A percentile compares a stretch with the other conserved stretches of the same genome.
phyloP scores from a whole-genome alignment of 2,329 filamentous ascomycete species.

The Penicillium sp. region DNA sequence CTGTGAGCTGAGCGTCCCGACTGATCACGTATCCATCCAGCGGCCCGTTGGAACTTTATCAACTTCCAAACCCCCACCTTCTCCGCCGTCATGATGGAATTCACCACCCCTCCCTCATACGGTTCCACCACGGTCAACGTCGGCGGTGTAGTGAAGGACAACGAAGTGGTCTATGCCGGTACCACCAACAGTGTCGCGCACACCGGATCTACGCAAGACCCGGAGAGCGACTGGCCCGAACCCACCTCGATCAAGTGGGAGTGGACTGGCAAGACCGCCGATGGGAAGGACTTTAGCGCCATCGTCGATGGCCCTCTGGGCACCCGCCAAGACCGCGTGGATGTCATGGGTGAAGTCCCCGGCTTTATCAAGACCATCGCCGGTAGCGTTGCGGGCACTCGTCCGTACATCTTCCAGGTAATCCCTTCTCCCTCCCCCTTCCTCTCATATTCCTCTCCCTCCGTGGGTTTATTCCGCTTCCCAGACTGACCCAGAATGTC shows the following conservation, averaged over 20 bases:
- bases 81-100: conserved; percentile 93
- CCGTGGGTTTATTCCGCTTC: not conserved
- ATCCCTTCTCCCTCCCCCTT: conserved; percentile 19
- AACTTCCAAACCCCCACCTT: conserved; percentile 83
- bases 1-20: too few species aligned
- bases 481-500: not conserved
- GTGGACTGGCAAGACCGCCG: conserved; percentile 73
- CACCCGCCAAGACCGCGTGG: conserved; percentile 70
- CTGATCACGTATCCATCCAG: conserved; percentile 28
- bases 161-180: conserved; percentile 70
- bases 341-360: conserved; percentile 95
- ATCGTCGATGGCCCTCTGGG: conserved; percentile 64
- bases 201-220: conserved; percentile 62
- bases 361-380: conserved; percentile 94
- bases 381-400: conserved; percentile 78
- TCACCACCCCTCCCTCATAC: conserved; percentile 87
- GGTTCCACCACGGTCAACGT: conserved; percentile 78
- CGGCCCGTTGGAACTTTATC: conserved; percentile 86
- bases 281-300: conserved; percentile 66
- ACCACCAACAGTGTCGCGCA: conserved; percentile 62
- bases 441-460: not conserved
- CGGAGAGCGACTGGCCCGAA: conserved; percentile 81
- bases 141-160: conserved; percentile 74
- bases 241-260: conserved; percentile 67
- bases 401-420: conserved; percentile 97